Evolutionary conservation across 2,329 filamentous ascomycete genomes (phyloP), one percentile per base, ranked within the genome.

Genomic region (Neurospora crassa): DNA sequence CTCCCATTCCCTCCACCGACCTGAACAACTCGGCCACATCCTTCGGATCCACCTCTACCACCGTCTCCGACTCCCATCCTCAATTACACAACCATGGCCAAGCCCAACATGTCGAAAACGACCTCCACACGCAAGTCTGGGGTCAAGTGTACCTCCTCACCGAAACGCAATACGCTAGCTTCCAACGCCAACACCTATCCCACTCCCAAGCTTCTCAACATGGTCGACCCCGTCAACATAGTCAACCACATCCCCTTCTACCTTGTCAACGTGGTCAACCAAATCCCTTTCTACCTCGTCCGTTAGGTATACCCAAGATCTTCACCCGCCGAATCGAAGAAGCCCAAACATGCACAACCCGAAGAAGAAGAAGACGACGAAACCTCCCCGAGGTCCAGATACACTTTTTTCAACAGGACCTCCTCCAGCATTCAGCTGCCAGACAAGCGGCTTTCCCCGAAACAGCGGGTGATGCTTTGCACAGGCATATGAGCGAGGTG

Each of bases 141-240:
- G 88, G 88, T 4, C 78, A 90, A 1, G 79, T 90, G 20, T 91
- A 90, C 77, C 79, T 80, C 6, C 80, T 91, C 0, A 78, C 82
- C 6, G 11, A 6, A 7, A 53, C 20, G 5, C 47, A 53, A 53
- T 53, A 53, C 47, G 12, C 1, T 12, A 12, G 47, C 12, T 53
- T 53, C 3, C 47, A 29, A 14, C 12, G 12, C 20, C 20, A 16
- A 53, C 47, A 53, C 7, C 53, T 63, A 1, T 5, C 16, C 24
- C 14, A 2, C 14, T 18, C 24, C 14, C 53, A 14, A 29, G 6
- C 45, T 40, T 10, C 20, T 2, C 45, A 47, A 6, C 18, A 20
- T 20, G 18, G 10, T 20, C 43, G 0, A 47, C 2, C 20, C 20
- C 45, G 47, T 24, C 47, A 53, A 53, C 24, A 0, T 6, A 1